Percentiles rank a stretch among this genome's conserved stretches.
Conservation (phyloP, 805 yeast genomes). For the Nakazawaea laoshanensis region DNA sequence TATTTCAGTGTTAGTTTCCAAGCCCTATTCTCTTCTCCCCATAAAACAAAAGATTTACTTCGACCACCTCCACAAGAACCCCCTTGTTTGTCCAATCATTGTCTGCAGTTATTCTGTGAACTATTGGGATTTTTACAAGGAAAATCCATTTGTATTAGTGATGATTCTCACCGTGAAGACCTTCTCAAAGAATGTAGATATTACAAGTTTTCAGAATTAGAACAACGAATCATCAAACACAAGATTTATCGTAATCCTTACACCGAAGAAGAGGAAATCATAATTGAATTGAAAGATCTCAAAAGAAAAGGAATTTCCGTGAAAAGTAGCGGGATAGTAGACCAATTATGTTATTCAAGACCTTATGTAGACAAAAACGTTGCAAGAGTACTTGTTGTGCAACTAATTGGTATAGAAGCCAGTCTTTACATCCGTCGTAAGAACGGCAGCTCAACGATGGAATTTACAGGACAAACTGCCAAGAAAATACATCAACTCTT, state of each 20-base stretch:
- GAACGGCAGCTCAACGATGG: constrained; percentile 19
- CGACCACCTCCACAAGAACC: constrained; percentile 78
- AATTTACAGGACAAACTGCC: constrained; percentile 18
- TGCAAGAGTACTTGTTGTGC: constrained; percentile 28
- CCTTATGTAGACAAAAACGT: constrained; percentile 32
- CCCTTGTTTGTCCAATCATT: constrained; percentile 40
- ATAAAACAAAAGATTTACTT: constrained; percentile 30
- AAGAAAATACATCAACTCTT: constrained; percentile 15
- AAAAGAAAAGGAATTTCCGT: constrained; percentile 23
- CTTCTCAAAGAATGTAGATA: constrained; percentile 66
- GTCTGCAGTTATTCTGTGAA: constrained; percentile 45
- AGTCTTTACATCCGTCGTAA: no score
- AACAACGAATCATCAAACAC: constrained; percentile 57
- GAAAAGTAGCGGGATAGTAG: background rate
- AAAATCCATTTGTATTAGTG: constrained; percentile 33
- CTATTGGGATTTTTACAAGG: constrained; percentile 52
- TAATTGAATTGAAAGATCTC: constrained; percentile 39
- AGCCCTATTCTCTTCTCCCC: constrained; percentile 40
- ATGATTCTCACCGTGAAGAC: constrained; percentile 46
- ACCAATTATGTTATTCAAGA: constrained; percentile 29
- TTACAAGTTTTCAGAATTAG: constrained; percentile 68
- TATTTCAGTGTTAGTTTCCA: constrained; percentile 60
- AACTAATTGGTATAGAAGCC: no score
- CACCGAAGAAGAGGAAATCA: constrained; percentile 44
- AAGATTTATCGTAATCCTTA: constrained; percentile 44